Conservation (phyloP, 2,329 filamentous ascomycete genomes). For the Stachybotrys elegans region DNA sequence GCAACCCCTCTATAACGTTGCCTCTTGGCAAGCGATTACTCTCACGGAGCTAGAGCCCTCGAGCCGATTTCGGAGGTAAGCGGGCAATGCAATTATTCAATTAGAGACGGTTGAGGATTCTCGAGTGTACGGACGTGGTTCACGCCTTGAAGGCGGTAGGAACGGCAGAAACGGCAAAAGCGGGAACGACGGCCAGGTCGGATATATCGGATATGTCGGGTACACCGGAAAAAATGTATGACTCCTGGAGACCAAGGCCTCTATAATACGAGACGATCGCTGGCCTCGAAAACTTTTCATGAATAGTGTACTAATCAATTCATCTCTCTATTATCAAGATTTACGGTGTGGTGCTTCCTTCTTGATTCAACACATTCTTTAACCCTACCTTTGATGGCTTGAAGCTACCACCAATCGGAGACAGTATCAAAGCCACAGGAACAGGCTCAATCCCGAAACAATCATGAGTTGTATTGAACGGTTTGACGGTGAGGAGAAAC, state of each 20-base stretch:
- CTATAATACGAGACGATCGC: not conserved
- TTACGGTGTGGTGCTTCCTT: not conserved
- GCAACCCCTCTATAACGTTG: too few species aligned
- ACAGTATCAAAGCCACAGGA: not conserved
- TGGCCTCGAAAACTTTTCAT: not conserved
- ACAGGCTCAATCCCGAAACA: not conserved
- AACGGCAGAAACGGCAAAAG: not conserved
- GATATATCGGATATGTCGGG: not conserved
- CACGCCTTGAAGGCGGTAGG: not conserved
- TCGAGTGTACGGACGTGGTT: too few species aligned
- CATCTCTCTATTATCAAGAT: not conserved
- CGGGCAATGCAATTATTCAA: not conserved
- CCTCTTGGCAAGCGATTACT: too few species aligned
- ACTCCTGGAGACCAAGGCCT: not conserved
- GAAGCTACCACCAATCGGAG: not conserved
- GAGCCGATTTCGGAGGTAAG: too few species aligned
- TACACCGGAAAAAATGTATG: not conserved
- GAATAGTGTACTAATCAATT: not conserved
- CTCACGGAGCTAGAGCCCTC: too few species aligned
- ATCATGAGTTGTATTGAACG: not conserved
- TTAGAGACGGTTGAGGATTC: not conserved
- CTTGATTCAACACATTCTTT: not conserved
- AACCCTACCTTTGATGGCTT: not conserved
- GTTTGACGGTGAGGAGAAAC: not conserved
- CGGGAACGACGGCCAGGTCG: not conserved